Conservation (phyloP, 345 rosid genomes). For the Lumnitzera racemosa region DNA sequence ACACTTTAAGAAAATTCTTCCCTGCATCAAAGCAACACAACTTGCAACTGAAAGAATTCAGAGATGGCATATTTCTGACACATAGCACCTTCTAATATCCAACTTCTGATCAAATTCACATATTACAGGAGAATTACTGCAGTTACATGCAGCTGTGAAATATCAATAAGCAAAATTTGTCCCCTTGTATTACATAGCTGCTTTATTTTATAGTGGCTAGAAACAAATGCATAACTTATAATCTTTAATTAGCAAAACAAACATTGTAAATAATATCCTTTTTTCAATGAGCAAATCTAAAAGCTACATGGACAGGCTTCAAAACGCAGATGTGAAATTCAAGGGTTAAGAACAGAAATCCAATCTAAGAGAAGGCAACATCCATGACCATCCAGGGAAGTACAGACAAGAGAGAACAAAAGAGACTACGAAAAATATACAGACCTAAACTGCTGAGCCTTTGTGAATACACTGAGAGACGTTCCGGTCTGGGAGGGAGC, state of each 20-base stretch:
- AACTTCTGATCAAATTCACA: background rate
- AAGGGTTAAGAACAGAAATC: background rate
- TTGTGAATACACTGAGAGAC: conserved; percentile 52
- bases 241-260: too few relatives aligned
- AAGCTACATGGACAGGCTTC: too few relatives aligned
- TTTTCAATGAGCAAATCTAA: too few relatives aligned
- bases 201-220: too few relatives aligned
- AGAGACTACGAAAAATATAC: conserved; percentile 2
- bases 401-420: conserved; percentile 2
- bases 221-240: too few relatives aligned
- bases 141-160: background rate
- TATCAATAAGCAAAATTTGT: background rate
- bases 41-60: too few relatives aligned
- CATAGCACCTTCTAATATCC: background rate
- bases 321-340: background rate
- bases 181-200: too few relatives aligned
- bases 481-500: conserved; percentile 59
- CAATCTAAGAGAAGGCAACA: background rate
- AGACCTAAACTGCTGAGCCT: conserved; percentile 56
- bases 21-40: too few relatives aligned
- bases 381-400: background rate
- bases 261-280: too few relatives aligned
- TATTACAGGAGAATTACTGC: background rate
- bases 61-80: background rate
- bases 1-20: too few relatives aligned